Conservation (phyloP, 768 basidiomycete species). For the Gautieria morchelliformis region DNA sequence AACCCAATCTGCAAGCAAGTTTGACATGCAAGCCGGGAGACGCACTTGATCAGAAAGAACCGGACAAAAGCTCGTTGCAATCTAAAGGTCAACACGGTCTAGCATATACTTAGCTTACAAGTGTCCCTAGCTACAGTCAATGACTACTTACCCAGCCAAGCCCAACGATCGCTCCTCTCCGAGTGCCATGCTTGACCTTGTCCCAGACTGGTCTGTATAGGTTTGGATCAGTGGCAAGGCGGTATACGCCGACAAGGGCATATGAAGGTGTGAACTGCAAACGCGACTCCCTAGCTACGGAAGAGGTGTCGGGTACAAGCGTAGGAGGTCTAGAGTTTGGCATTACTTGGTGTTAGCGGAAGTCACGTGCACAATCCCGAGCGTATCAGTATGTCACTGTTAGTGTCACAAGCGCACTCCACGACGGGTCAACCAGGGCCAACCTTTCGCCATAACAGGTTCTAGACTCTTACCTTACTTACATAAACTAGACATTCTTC, state of each 20-base stretch:
- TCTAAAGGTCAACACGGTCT: conserved; percentile 63
- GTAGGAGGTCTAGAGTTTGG: too few relatives aligned
- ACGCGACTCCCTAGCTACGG: conserved; percentile 20
- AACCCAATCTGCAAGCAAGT: neutral
- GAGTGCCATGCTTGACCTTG: conserved; percentile 71
- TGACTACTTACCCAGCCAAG: conserved; percentile 48
- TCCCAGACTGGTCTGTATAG: conserved; percentile 73
- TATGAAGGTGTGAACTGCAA: conserved; percentile 78
- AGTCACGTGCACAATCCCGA: too few relatives aligned
- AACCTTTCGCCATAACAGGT: too few relatives aligned
- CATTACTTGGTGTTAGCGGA: too few relatives aligned
- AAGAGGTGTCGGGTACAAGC: neutral
- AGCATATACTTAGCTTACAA: conserved; percentile 4
- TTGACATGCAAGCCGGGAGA: neutral
- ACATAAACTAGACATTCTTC: too few relatives aligned
- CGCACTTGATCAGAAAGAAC: conserved; percentile 53
- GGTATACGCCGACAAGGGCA: conserved; percentile 74
- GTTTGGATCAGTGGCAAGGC: conserved; percentile 63
- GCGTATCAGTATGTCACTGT: too few relatives aligned
- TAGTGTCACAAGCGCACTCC: too few relatives aligned
- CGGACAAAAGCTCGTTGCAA: conserved; percentile 61
- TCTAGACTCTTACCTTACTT: too few relatives aligned
- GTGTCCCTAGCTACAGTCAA: neutral
- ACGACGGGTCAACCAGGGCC: too few relatives aligned
- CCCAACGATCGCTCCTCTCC: conserved; percentile 62